Evolutionary conservation across 768 basidiomycete genomes (phyloP).

Genomic region (Wakefieldia striispora): DNA sequence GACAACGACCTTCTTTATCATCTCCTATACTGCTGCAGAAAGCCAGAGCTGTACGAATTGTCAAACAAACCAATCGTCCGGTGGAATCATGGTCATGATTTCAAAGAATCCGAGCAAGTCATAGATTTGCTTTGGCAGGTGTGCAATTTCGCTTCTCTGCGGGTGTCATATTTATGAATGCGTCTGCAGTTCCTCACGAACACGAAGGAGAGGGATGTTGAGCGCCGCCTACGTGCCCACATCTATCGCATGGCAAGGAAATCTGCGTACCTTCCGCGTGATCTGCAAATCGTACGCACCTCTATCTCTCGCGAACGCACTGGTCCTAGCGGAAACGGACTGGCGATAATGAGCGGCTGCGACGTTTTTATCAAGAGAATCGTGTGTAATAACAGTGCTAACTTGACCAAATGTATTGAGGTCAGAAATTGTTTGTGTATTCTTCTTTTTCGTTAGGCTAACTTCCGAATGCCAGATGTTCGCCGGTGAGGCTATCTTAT

Average conservation of each 20-base stretch:
- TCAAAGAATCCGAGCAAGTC: slow-evolving; percentile 15
- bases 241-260: slow-evolving; percentile 32
- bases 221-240: slow-evolving; percentile 15
- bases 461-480: slow-evolving; percentile 15
- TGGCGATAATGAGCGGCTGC: slow-evolving; percentile 13
- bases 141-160: not conserved
- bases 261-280: slow-evolving; percentile 21
- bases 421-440: slow-evolving; percentile 3
- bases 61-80: not conserved
- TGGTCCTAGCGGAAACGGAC: slow-evolving; percentile 19
- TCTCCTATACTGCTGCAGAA: slow-evolving; percentile 19
- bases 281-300: slow-evolving; percentile 9
- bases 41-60: slow-evolving; percentile 14
- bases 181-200: slow-evolving; percentile 13
- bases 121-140: slow-evolving; percentile 27
- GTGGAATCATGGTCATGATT: not conserved
- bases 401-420: slow-evolving; percentile 8
- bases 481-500: slow-evolving; percentile 28
- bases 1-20: slow-evolving; percentile 14
- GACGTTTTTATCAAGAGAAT: slow-evolving; percentile 29
- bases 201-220: not conserved
- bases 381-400: not conserved
- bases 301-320: not conserved
- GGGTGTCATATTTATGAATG: not conserved
- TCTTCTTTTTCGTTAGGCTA: not conserved